Evolutionary conservation across 2,329 filamentous ascomycete genomes (phyloP).

Genomic region (Aspergillus brunneoviolaceus): DNA sequence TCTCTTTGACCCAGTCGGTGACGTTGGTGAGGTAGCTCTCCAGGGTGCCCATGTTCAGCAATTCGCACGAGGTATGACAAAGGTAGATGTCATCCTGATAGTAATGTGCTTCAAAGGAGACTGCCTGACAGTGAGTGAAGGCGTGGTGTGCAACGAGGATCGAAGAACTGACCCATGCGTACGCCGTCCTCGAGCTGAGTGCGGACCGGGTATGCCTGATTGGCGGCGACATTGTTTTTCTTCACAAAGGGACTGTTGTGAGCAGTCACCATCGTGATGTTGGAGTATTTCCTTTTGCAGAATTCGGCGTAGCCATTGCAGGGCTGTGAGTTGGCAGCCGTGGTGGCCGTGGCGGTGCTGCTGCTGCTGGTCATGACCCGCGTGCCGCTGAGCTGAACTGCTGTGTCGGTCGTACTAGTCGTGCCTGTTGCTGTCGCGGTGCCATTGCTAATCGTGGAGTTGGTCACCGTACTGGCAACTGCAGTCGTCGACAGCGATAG

Average conservation of each 20-base stretch:
- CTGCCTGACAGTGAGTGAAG: slow-evolving; percentile 29
- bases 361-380: slow-evolving; percentile 30
- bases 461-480: slow-evolving; percentile 13
- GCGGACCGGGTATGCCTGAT: slow-evolving; percentile 68
- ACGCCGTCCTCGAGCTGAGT: slow-evolving; percentile 74
- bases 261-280: slow-evolving; percentile 75
- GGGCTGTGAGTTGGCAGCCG: slow-evolving; percentile 65
- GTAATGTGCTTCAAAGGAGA: slow-evolving; percentile 61
- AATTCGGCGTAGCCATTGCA: slow-evolving; percentile 80
- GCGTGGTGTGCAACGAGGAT: too few species aligned
- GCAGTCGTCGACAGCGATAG: not conserved
- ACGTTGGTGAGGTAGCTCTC: slow-evolving; percentile 70
- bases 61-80: slow-evolving; percentile 80
- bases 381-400: slow-evolving; percentile 11
- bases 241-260: slow-evolving; percentile 81
- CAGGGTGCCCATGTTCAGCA: slow-evolving; percentile 78
- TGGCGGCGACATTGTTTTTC: slow-evolving; percentile 69
- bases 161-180: slow-evolving; percentile 50
- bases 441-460: slow-evolving; percentile 27
- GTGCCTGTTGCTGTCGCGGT: slow-evolving; percentile 23
- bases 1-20: slow-evolving; percentile 66
- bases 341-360: slow-evolving; percentile 48
- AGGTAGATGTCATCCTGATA: slow-evolving; percentile 65
- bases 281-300: slow-evolving; percentile 73
- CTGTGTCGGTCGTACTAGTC: slow-evolving; percentile 9